phyloP scores from a whole-genome alignment of 768 basidiomycete genomes.

The Podaxis carcinomalis region DNA sequence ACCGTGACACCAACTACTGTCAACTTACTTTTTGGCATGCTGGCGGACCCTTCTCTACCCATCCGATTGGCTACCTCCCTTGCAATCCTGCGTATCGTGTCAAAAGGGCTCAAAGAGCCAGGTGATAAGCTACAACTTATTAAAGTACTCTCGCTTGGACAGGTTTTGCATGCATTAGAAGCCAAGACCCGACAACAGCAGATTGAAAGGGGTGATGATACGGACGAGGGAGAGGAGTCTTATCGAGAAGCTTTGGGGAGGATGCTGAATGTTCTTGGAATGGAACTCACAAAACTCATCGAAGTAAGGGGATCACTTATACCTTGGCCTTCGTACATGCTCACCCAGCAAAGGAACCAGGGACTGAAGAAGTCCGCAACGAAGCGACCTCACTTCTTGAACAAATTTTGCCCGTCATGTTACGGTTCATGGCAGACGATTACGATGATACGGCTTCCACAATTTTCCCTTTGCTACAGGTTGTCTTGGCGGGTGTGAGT shows the following conservation, averaged over 20 bases:
- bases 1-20: conserved; percentile 91
- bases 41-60: conserved; percentile 72
- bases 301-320: conserved; percentile 52
- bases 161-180: conserved; percentile 80
- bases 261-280: conserved; percentile 74
- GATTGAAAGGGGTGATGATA: conserved; percentile 57
- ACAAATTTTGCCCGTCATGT: conserved; percentile 73
- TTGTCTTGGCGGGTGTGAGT: conserved; percentile 71
- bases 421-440: conserved; percentile 86
- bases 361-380: conserved; percentile 52
- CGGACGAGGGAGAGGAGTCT: conserved; percentile 84
- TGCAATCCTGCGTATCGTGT: conserved; percentile 79
- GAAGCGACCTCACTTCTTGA: conserved; percentile 64
- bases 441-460: conserved; percentile 88
- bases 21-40: conserved; percentile 75
- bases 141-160: conserved; percentile 81
- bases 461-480: conserved; percentile 76
- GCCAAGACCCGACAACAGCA: conserved; percentile 67
- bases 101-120: conserved; percentile 91
- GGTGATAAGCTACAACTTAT: conserved; percentile 86
- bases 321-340: conserved; percentile 13
- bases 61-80: conserved; percentile 81
- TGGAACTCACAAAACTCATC: conserved; percentile 78
- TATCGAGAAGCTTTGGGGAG: conserved; percentile 89
- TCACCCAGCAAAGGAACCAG: conserved; percentile 44